phyloP scores from a whole-genome alignment of 108 stramenopile species.

The Hondaea fermentalgiana region DNA sequence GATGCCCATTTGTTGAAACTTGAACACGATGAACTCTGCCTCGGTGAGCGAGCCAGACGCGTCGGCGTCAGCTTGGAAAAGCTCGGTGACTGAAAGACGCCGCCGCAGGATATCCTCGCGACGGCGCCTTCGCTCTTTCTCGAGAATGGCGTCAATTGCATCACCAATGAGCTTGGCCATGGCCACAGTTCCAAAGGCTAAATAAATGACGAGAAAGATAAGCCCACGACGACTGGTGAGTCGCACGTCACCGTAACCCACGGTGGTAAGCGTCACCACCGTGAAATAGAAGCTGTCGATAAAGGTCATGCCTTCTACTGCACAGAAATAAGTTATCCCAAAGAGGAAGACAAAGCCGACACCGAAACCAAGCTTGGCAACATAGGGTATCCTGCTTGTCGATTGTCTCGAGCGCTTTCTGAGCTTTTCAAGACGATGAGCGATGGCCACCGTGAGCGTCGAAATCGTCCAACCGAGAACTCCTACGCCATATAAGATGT shows the following conservation, averaged over 20 bases:
- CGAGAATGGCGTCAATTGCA: background rate
- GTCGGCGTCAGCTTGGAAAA: background rate
- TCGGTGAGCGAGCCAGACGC: background rate
- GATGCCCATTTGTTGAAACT: background rate
- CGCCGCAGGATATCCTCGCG: background rate
- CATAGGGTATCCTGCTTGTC: background rate
- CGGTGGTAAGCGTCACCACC: constrained; percentile 58
- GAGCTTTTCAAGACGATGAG: background rate
- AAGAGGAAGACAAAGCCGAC: background rate
- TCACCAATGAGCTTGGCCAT: background rate
- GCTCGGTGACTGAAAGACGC: background rate
- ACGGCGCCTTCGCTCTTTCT: background rate
- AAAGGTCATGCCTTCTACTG: background rate
- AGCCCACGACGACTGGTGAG: background rate
- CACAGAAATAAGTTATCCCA: background rate
- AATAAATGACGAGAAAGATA: background rate
- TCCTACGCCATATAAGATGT: background rate
- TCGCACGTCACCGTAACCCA: constrained; percentile 64
- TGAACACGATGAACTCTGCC: background rate
- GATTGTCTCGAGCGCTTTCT: background rate
- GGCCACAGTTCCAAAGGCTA: background rate
- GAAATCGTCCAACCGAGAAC: background rate
- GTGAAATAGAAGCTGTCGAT: constrained; percentile 49
- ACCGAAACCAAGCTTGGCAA: background rate
- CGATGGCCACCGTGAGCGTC: background rate